Evolutionary conservation across 2,329 filamentous ascomycete genomes (phyloP).

Genomic region (Penicillium sp.): DNA sequence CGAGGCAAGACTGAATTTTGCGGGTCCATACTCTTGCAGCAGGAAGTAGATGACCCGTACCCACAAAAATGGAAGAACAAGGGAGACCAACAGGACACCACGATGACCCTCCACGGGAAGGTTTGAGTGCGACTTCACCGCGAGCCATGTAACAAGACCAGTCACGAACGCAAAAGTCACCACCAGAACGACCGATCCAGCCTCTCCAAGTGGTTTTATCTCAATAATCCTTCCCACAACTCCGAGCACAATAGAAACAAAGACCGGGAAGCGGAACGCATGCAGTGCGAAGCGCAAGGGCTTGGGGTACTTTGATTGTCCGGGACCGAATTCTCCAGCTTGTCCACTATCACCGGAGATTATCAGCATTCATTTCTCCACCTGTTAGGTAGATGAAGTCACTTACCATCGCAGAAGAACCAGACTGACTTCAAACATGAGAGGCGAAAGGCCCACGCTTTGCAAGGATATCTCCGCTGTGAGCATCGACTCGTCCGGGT

Average conservation of each 20-base stretch:
- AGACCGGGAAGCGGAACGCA: slow-evolving; percentile 27
- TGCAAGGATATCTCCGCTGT: slow-evolving; percentile 24
- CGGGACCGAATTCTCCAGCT: slow-evolving; percentile 25
- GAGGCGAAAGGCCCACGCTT: slow-evolving; percentile 30
- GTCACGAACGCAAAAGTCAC: slow-evolving; percentile 25
- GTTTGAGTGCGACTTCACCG: slow-evolving; percentile 13
- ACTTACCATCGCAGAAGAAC: slow-evolving; percentile 27
- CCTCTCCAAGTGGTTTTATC: slow-evolving; percentile 17
- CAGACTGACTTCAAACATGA: slow-evolving; percentile 32
- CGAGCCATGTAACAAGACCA: slow-evolving; percentile 22
- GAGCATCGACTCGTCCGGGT: slow-evolving; percentile 18
- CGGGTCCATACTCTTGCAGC: slow-evolving; percentile 19
- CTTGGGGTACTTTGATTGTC: slow-evolving; percentile 26
- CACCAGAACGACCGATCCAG: slow-evolving; percentile 22
- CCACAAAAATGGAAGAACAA: slow-evolving; percentile 24
- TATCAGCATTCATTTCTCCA: background rate
- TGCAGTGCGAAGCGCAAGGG: slow-evolving; percentile 22
- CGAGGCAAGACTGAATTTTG: slow-evolving; percentile 15
- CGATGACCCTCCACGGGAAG: slow-evolving; percentile 20
- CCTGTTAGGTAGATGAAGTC: background rate
- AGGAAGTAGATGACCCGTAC: slow-evolving; percentile 26
- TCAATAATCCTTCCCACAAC: slow-evolving; percentile 22
- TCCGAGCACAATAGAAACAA: slow-evolving; percentile 23
- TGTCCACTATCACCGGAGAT: slow-evolving; percentile 22
- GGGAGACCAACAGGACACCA: slow-evolving; percentile 17